Evolutionary conservation across 1,284 basidiomycete genomes (phyloP).

Genomic region (Ceratobasidium sp.): DNA sequence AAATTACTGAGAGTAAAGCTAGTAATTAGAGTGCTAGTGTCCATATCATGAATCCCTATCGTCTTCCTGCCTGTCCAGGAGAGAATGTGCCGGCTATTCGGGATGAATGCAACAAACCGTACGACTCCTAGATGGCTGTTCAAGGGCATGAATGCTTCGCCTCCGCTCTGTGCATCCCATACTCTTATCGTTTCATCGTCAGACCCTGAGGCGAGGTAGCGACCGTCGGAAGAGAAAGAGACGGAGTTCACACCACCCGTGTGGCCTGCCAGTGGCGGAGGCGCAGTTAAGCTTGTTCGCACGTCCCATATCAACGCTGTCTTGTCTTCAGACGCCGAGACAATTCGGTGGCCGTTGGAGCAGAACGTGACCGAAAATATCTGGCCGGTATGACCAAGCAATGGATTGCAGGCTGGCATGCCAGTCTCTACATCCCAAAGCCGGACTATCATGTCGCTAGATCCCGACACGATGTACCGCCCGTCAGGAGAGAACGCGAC

Average conservation of each 20-base stretch:
- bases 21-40: neutral
- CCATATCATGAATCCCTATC: conserved; percentile 15
- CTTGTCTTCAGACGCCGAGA: too few relatives aligned
- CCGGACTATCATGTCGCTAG: neutral
- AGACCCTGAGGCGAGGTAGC: conserved; percentile 36
- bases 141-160: neutral
- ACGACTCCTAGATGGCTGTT: conserved; percentile 11
- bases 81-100: conserved; percentile 12
- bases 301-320: neutral
- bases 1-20: neutral
- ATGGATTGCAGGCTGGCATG: too few relatives aligned
- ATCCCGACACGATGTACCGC: conserved; percentile 15
- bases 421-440: neutral
- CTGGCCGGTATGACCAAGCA: conserved; percentile 10
- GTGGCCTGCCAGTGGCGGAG: neutral
- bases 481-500: conserved; percentile 26
- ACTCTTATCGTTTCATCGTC: conserved; percentile 28
- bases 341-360: too few relatives aligned
- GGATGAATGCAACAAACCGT: conserved; percentile 12
- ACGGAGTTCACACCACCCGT: neutral
- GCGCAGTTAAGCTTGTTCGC: neutral
- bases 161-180: conserved; percentile 32
- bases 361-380: too few relatives aligned
- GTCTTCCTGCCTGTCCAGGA: conserved; percentile 7
- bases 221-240: conserved; percentile 40